Conservation (phyloP, 1,139 yeast genomes). For the Candida neerlandica region DNA sequence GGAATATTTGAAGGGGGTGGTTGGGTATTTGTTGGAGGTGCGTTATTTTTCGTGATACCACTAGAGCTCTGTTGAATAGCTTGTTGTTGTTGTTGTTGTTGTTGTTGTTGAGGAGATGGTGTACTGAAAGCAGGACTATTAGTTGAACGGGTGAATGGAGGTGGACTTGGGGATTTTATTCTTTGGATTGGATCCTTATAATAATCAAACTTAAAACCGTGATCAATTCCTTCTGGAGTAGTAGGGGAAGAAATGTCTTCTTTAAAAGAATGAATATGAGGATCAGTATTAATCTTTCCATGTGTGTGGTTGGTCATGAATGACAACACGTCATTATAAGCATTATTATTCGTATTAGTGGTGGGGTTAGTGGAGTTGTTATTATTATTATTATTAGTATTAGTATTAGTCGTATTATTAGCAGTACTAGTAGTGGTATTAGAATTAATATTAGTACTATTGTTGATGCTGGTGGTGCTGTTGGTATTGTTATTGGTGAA, state of each 20-base stretch:
- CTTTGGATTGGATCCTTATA: conserved; percentile 1
- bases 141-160: conserved; percentile 11
- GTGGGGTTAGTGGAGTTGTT: no score
- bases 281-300: conserved; percentile 6
- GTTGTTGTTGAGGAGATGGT: conserved; percentile 11
- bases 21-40: no score
- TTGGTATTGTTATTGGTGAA: background rate
- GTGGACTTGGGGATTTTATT: conserved; percentile 18
- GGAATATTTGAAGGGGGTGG: conserved; percentile 8
- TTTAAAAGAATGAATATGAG: background rate
- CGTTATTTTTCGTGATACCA: no score
- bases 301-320: conserved; percentile 11
- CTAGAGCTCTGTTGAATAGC: background rate
- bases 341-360: conserved; percentile 2
- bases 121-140: conserved; percentile 3
- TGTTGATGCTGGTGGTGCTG: background rate
- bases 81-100: background rate
- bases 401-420: background rate
- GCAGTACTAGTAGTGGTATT: background rate
- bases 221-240: conserved; percentile 10
- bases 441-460: background rate
- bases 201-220: conserved; percentile 13
- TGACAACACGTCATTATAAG: conserved; percentile 12
- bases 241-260: conserved; percentile 11
- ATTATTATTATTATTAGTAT: background rate